Evolutionary conservation across 2,329 filamentous ascomycete genomes (phyloP).

Genomic region (Diaporthe helianthi): DNA sequence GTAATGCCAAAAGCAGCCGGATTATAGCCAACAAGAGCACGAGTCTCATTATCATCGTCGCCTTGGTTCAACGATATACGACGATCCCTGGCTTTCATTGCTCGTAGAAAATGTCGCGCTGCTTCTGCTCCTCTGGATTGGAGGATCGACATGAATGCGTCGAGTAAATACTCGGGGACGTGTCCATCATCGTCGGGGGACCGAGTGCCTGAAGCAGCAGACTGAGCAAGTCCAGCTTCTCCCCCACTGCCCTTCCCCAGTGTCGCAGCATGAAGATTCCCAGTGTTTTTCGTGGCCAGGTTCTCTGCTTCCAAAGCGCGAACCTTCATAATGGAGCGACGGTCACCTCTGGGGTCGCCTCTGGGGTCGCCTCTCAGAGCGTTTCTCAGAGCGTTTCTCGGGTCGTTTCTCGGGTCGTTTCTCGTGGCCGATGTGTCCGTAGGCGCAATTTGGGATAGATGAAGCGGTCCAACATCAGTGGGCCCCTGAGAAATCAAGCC

Average conservation of each 20-base stretch:
- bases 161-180: constrained; percentile 17
- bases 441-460: neutral
- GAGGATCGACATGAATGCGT: neutral
- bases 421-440: too few relatives aligned
- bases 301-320: too few relatives aligned
- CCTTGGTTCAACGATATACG: neutral
- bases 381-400: too few relatives aligned
- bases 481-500: neutral
- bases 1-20: constrained; percentile 7
- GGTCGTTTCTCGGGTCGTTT: too few relatives aligned
- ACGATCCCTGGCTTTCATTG: neutral
- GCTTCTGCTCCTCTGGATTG: neutral
- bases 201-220: too few relatives aligned
- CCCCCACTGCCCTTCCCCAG: neutral
- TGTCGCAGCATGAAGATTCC: too few relatives aligned
- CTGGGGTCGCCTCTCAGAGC: too few relatives aligned
- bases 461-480: neutral
- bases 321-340: too few relatives aligned
- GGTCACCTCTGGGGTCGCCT: too few relatives aligned
- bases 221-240: neutral
- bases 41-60: neutral
- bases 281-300: too few relatives aligned
- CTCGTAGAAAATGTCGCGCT: neutral
- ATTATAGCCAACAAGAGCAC: neutral
- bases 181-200: constrained; percentile 3